Evolutionary conservation across 768 basidiomycete species (phyloP).

Genomic region (Filobasidium floriforme): DNA sequence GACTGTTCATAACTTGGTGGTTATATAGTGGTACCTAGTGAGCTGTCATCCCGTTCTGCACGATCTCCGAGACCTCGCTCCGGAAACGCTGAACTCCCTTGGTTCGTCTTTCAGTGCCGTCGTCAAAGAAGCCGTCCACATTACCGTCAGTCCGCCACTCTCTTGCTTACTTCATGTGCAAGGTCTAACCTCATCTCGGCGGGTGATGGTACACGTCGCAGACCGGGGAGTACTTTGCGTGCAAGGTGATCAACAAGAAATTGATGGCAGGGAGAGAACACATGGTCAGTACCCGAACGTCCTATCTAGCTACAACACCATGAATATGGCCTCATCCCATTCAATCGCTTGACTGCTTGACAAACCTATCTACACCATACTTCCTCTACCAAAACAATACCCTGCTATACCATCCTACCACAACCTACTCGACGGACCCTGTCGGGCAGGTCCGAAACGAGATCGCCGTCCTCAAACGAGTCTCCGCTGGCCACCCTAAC

Average conservation of each 20-base stretch:
- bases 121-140: slow-evolving; percentile 72
- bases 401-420: not conserved
- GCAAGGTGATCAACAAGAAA: slow-evolving; percentile 99
- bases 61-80: not conserved
- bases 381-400: not conserved
- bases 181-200: too few relatives aligned
- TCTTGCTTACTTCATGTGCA: not conserved
- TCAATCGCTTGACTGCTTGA: not conserved
- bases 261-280: slow-evolving; percentile 96
- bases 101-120: slow-evolving; percentile 33
- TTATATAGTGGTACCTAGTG: slow-evolving; percentile 83
- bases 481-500: slow-evolving; percentile 81
- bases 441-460: slow-evolving; percentile 78
- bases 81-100: slow-evolving; percentile 1
- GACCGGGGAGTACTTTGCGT: slow-evolving; percentile 89
- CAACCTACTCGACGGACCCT: not conserved
- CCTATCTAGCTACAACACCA: slow-evolving; percentile 5
- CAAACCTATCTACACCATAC: not conserved
- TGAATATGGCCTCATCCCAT: slow-evolving; percentile 7
- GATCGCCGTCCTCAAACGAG: slow-evolving; percentile 84
- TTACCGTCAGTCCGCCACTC: slow-evolving; percentile 47
- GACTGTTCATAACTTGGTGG: slow-evolving; percentile 32
- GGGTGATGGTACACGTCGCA: slow-evolving; percentile 36
- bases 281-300: slow-evolving; percentile 59
- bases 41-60: not conserved